Evolutionary conservation across 352 stramenopile genomes (phyloP).

Genomic region (Phytophthora crassamura): DNA sequence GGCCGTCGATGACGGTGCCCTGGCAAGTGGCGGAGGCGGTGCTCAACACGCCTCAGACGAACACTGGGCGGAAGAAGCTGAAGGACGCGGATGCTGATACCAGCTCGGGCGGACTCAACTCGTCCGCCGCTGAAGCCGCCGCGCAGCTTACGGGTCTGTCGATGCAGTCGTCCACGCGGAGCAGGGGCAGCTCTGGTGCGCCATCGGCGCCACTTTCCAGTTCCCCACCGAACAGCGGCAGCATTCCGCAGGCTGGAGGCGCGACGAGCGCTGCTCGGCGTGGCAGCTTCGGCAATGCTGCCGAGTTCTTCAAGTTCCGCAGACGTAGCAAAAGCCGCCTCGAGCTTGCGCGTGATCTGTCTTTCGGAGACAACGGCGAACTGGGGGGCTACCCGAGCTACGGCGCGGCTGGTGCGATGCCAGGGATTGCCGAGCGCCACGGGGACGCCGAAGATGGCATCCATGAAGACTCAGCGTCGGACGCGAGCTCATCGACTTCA

Average conservation of each 20-base stretch:
- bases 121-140: constrained; percentile 67
- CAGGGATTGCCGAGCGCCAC: constrained; percentile 73
- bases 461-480: constrained; percentile 55
- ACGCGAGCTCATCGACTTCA: constrained; percentile 58
- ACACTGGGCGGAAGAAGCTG: constrained; percentile 68
- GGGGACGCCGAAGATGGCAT: constrained; percentile 54
- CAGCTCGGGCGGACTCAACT: constrained; percentile 51
- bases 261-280: constrained; percentile 45
- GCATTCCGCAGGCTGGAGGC: constrained; percentile 27
- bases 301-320: constrained; percentile 88
- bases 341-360: constrained; percentile 76
- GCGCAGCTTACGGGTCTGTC: constrained; percentile 67
- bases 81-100: constrained; percentile 55
- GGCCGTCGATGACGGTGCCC: constrained; percentile 85
- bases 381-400: constrained; percentile 61
- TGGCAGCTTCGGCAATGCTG: constrained; percentile 84
- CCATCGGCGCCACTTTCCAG: constrained; percentile 37
- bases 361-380: constrained; percentile 56
- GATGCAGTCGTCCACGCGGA: constrained; percentile 48
- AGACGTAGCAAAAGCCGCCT: constrained; percentile 87
- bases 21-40: constrained; percentile 88
- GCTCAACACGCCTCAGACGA: constrained; percentile 82
- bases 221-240: constrained; percentile 33
- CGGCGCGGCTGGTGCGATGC: constrained; percentile 61
- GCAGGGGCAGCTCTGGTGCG: constrained; percentile 40